Percentiles rank a stretch among this genome's conserved stretches.
These are phyloP conservation scores for Aeminium ludgeri DNA, from an alignment of 495 filamentous ascomycete species.

Conservation along the genomic window DNA sequence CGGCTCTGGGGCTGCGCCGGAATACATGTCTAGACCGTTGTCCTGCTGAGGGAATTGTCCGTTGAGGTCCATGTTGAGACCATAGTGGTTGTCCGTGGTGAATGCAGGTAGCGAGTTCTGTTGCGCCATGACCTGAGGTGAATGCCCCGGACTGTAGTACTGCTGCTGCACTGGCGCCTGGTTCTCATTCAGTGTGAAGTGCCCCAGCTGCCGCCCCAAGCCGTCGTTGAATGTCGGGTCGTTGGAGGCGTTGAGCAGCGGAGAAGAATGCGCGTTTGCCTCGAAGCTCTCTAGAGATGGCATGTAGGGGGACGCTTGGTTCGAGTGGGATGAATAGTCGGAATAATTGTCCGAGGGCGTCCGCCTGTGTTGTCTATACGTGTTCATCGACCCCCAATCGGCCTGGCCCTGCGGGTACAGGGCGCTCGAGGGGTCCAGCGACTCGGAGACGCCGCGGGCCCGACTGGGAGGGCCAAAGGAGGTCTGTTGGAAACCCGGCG, in stretches of 20 bases:
- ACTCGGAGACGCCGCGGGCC: conserved; percentile 67
- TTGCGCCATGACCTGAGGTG: conserved; percentile 65
- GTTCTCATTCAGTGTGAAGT: conserved; percentile 68
- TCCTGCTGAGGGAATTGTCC: conserved; percentile 31
- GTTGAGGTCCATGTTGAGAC: conserved; percentile 30
- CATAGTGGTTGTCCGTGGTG: conserved; percentile 28
- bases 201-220: conserved; percentile 54
- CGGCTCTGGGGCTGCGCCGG: conserved; percentile 30
- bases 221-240: conserved; percentile 65
- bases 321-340: conserved; percentile 61
- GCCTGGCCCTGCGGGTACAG: conserved; percentile 47
- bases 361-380: conserved; percentile 61
- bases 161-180: conserved; percentile 35
- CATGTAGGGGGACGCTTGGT: conserved; percentile 62
- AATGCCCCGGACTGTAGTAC: conserved; percentile 56
- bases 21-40: conserved; percentile 40
- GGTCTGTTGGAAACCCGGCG: conserved; percentile 37
- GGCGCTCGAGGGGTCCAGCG: conserved; percentile 63
- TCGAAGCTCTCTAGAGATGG: conserved; percentile 69
- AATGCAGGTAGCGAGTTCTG: conserved; percentile 28
- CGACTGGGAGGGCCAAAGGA: conserved; percentile 39
- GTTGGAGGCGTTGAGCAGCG: conserved; percentile 55
- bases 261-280: conserved; percentile 55
- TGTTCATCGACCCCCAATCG: conserved; percentile 54
- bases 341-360: conserved; percentile 74